A percentile compares a stretch with the other conserved stretches of the same genome.
Conservation (phyloP, 2,329 filamentous ascomycete genomes). For the Calonectria fujianensis region DNA sequence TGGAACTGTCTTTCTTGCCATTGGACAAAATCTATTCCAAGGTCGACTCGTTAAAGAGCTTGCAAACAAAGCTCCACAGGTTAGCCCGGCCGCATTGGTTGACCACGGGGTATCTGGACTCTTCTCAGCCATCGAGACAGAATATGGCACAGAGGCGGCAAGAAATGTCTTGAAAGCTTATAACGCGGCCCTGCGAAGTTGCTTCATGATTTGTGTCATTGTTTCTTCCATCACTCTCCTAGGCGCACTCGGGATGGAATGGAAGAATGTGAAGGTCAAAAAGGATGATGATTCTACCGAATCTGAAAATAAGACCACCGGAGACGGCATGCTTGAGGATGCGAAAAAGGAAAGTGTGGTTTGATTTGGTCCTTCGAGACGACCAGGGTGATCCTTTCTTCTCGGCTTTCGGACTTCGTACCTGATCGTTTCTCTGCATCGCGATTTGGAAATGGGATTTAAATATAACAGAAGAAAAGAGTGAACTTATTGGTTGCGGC, state of each 20-base stretch:
- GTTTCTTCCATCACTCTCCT: constrained; percentile 31
- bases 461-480: not conserved
- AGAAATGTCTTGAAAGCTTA: constrained; percentile 11
- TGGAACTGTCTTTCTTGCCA: constrained; percentile 42
- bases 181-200: constrained; percentile 21
- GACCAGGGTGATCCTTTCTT: no score
- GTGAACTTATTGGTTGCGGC: accelerated
- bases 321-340: not conserved
- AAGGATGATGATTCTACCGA: not conserved
- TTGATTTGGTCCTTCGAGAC: not conserved
- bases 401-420: no score
- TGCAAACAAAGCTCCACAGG: constrained; percentile 2
- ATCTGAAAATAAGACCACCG: not conserved
- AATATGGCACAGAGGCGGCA: constrained; percentile 13
- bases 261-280: constrained; percentile 36
- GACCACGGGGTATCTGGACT: constrained; percentile 24
- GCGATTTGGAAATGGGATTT: no score
- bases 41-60: constrained; percentile 35
- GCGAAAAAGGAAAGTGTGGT: not conserved
- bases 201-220: constrained; percentile 38
- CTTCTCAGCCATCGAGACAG: constrained; percentile 3
- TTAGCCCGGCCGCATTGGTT: constrained; percentile 3
- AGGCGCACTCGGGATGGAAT: constrained; percentile 38
- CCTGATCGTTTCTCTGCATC: no score
- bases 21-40: constrained; percentile 46